These are phyloP conservation scores for Evansstolkia leycettana DNA, from an alignment of 495 filamentous ascomycete species.

Conservation along the genomic window DNA sequence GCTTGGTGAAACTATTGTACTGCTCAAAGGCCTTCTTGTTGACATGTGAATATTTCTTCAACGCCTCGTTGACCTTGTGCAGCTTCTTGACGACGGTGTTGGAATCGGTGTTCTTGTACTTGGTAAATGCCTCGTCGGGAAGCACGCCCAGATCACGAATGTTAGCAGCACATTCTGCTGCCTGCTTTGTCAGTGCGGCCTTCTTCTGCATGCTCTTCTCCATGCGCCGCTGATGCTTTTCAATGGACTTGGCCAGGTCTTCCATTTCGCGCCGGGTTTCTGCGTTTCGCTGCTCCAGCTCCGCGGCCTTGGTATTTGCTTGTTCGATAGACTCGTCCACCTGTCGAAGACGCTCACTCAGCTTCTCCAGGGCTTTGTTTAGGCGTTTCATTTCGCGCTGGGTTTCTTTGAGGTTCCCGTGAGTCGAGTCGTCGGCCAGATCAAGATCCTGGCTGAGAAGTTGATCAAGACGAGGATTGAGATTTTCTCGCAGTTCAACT, in stretches of 20 bases:
- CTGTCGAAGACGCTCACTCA: slow-evolving; percentile 55
- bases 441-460: slow-evolving; percentile 70
- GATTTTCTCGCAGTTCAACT: slow-evolving; percentile 72
- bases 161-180: slow-evolving; percentile 67
- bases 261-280: slow-evolving; percentile 58
- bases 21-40: slow-evolving; percentile 99
- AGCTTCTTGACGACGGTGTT: slow-evolving; percentile 74
- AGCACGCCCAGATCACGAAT: slow-evolving; percentile 89
- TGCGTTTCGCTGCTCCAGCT: slow-evolving; percentile 49
- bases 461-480: slow-evolving; percentile 76
- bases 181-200: slow-evolving; percentile 60
- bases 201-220: slow-evolving; percentile 86
- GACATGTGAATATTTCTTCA: slow-evolving; percentile 94
- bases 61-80: slow-evolving; percentile 80
- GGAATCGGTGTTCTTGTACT: slow-evolving; percentile 68
- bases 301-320: slow-evolving; percentile 41
- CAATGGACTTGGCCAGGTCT: slow-evolving; percentile 68
- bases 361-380: slow-evolving; percentile 43
- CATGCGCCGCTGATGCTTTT: slow-evolving; percentile 79
- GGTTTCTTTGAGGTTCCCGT: slow-evolving; percentile 61
- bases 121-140: slow-evolving; percentile 87
- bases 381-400: slow-evolving; percentile 73
- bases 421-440: slow-evolving; percentile 43
- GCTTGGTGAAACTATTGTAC: slow-evolving; percentile 91
- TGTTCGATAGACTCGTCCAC: slow-evolving; percentile 63